Base-by-base conservation (phyloP, 208 protist genomes). In the Blastocrithidia nonstop region DNA sequence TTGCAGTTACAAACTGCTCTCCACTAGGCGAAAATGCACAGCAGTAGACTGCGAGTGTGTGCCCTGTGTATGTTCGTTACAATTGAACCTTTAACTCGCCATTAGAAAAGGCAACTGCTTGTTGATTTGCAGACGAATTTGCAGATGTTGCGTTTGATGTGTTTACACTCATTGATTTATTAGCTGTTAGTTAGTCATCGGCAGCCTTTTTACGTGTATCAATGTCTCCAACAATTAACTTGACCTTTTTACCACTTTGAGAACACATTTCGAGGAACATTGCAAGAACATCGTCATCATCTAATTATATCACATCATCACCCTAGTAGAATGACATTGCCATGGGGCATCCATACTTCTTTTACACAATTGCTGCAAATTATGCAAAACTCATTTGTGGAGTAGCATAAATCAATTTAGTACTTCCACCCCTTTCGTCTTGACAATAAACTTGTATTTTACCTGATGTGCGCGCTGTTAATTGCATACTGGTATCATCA, bases 211-310 rank as follows among this genome's bases (percentile, higher is more conserved):
- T 44, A 6, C 50, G 61, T 0, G 23, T 32, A 3, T 60, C 54
- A 8, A 68, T 55, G 41, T 61, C 50, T 15, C 54, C 59, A 52
- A 73, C 84, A 42, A 88, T 75, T 7, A 91, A 59, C 61, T 80
- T 83, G 35, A 81, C 49, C 50, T 76, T 76, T 56, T 86, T 87
- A 16, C 64, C 61, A 2, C 51, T 50, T 23, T 61, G 51, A 51
- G 66, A 37, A 33, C 37, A 50, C 47, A 72, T 66, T 43, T 88
- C 77, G 8, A 91, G 61, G 57, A 86, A 91, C 75, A 91, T 82
- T 38, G 63, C 60, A 27, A 91, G 66, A 26, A 83, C 71, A 38
- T 91, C 75, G 27, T 88, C 77, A 42, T 91, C 82, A 40, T 91
- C 82, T 44, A 91, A 39, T 47, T 82, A 66, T 35, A 91, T 72